These are phyloP conservation scores for Colletotrichum godetiae DNA, from an alignment of 2,329 filamentous ascomycete genomes.

Conservation along the genomic window DNA sequence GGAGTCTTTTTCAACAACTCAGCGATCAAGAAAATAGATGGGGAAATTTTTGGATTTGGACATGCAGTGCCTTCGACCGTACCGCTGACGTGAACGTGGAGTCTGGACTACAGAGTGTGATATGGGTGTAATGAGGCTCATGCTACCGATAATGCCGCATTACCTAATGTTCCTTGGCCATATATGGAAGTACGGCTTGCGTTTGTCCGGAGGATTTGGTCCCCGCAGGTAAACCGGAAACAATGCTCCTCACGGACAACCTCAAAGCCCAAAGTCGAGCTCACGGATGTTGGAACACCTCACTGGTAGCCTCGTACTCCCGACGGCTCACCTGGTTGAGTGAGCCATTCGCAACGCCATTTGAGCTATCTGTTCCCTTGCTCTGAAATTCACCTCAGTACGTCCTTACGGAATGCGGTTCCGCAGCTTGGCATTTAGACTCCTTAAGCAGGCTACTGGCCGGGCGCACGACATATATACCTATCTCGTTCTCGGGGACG, in stretches of 20 bases:
- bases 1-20: constrained; percentile 33
- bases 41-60: neutral
- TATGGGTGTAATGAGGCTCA: neutral
- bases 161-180: neutral
- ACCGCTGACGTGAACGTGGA: neutral
- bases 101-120: neutral
- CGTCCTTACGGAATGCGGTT: neutral
- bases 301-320: neutral
- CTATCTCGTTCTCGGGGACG: neutral
- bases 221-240: neutral
- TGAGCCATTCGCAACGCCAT: too few relatives aligned
- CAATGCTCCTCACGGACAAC: too few relatives aligned
- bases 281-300: neutral
- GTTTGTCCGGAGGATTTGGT: neutral
- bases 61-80: neutral
- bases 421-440: neutral
- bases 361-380: neutral
- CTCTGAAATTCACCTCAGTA: neutral
- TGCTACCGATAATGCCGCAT: neutral
- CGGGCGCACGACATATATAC: neutral
- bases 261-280: neutral
- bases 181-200: neutral
- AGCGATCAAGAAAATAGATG: constrained; percentile 26
- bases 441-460: neutral
- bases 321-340: neutral